Evolutionary conservation across 2,329 filamentous ascomycete genomes (phyloP), one percentile per base, ranked within the genome.

Genomic region (Sclerotinia subarctica): DNA sequence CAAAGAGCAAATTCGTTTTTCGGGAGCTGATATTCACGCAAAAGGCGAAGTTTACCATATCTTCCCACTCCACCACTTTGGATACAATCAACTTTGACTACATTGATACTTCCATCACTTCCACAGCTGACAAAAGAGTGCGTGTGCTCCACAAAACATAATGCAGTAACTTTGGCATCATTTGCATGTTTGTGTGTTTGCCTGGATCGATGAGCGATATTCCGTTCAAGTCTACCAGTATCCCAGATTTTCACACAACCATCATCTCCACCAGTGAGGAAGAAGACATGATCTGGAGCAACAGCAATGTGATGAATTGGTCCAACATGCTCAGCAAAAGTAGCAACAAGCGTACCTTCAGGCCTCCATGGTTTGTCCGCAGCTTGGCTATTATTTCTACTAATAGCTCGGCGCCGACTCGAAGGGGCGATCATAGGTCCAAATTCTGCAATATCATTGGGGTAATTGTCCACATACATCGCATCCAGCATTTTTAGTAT

Each of bases 241-340:
- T 99, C 95, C 95, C 95, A 99, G 6, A 99, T 85, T 76, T 92
- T 96, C 68, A 97, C 92, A 8, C 86, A 88, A 3, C 95, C 92
- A 78, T 99, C 95, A 75, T 97, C 92, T 13, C 94, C 94, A 8
- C 89, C 94, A 0, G 95, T 98, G 68, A 97, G 85, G 78, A 99
- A 99, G 80, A 99, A 99, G 5, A 89, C 82, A 77, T 99, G 94
- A 76, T 99, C 95, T 0, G 94, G 93, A 1, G 95, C 90, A 10
- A 93, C 87, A 2, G 91, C 83, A 15, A 98, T 87, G 13, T 94
- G 88, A 75, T 91, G 97, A 71, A 98, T 87, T 10, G 92, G 86
- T 0, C 88, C 92, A 38, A 84, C 88, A 76, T 99, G 95, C 77
- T 99, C 95, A 1, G 91, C 88, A 75, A 98, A 93, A 0, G 92